Percentiles rank a stretch among this genome's conserved stretches.
Evolutionary conservation across 2,329 filamentous ascomycete species (phyloP).

Genomic region (Arachnomyces sp.): DNA sequence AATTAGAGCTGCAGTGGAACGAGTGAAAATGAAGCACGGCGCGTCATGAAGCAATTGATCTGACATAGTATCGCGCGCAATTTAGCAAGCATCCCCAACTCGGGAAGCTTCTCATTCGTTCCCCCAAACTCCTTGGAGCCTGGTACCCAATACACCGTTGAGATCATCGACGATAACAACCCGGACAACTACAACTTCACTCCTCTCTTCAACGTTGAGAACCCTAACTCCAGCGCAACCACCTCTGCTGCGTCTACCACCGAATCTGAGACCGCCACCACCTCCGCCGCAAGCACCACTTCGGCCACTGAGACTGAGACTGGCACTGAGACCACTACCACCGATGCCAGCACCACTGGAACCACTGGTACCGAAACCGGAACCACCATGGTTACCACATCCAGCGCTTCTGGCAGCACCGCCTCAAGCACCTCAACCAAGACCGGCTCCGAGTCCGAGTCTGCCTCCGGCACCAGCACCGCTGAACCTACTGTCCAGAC

Average conservation of each 20-base stretch:
- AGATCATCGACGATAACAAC: slow-evolving; percentile 45
- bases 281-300: slow-evolving; percentile 20
- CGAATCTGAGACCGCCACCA: slow-evolving; percentile 15
- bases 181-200: slow-evolving; percentile 43
- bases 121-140: slow-evolving; percentile 34
- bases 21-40: too few relatives aligned
- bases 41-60: too few relatives aligned
- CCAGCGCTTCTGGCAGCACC: slow-evolving; percentile 7
- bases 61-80: too few relatives aligned
- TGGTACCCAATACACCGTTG: slow-evolving; percentile 44
- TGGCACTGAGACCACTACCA: slow-evolving; percentile 16
- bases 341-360: slow-evolving; percentile 17
- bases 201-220: slow-evolving; percentile 44
- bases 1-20: too few relatives aligned
- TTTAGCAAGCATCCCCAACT: slow-evolving; percentile 44
- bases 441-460: background rate
- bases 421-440: slow-evolving; percentile 1
- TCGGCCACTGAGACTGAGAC: slow-evolving; percentile 17
- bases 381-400: slow-evolving; percentile 19
- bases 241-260: slow-evolving; percentile 29
- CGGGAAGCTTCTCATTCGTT: slow-evolving; percentile 43
- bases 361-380: slow-evolving; percentile 16
- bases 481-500: slow-evolving; percentile 7
- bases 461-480: slow-evolving; percentile 2
- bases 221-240: slow-evolving; percentile 16